Evolutionary conservation across 352 stramenopile species (phyloP).

Genomic region (Pythium dissotocum): DNA sequence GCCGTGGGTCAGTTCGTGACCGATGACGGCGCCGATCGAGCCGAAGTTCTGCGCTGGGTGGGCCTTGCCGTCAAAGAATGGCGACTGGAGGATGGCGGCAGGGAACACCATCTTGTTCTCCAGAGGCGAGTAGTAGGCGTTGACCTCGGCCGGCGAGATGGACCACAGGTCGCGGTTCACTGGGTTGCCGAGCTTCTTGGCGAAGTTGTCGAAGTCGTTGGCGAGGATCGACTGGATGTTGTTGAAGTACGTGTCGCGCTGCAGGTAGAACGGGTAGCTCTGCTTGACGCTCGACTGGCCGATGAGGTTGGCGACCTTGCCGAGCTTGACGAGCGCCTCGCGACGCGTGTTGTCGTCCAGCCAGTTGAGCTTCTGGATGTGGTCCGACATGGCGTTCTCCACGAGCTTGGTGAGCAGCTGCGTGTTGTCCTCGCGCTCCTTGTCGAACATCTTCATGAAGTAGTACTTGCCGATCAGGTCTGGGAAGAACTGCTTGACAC

Average conservation of each 20-base stretch:
- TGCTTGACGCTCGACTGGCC: constrained; percentile 45
- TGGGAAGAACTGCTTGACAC: constrained; percentile 37
- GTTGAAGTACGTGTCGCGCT: constrained; percentile 43
- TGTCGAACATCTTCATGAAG: constrained; percentile 76
- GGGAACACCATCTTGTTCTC: constrained; percentile 94
- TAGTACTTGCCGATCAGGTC: constrained; percentile 77
- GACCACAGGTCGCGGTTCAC: constrained; percentile 68
- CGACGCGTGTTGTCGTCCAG: constrained; percentile 81
- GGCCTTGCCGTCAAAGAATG: constrained; percentile 87
- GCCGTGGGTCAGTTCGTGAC: constrained; percentile 94
- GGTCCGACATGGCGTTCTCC: constrained; percentile 68
- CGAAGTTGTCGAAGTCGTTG: constrained; percentile 34
- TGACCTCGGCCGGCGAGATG: constrained; percentile 91
- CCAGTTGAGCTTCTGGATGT: constrained; percentile 88
- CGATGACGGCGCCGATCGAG: constrained; percentile 90
- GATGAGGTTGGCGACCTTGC: constrained; percentile 36
- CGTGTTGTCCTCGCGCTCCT: constrained; percentile 65
- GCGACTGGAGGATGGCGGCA: constrained; percentile 91
- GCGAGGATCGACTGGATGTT: constrained; percentile 54
- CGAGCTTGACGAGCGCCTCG: constrained; percentile 83
- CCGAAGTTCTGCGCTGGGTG: constrained; percentile 91
- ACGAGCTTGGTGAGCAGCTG: constrained; percentile 84
- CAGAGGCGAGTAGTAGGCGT: constrained; percentile 81
- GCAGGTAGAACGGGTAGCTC: constrained; percentile 28
- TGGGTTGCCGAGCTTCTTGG: constrained; percentile 34